Conservation (phyloP, 495 filamentous ascomycete genomes). For the Talaromyces liani region DNA sequence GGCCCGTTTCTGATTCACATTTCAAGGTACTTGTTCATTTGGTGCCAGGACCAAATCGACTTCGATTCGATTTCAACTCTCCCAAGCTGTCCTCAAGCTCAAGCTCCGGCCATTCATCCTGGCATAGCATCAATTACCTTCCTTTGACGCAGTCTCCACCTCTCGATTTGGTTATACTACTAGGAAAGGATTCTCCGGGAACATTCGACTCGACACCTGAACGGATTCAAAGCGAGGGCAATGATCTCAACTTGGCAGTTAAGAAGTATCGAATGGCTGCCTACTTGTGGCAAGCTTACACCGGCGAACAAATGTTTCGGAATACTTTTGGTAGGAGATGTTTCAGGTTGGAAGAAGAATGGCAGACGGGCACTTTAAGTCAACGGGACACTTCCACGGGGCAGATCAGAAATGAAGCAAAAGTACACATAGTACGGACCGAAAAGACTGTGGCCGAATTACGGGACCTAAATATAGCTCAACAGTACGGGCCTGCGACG, state of each 20-base stretch:
- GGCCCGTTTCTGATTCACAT: slow-evolving; percentile 79
- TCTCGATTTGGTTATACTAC: slow-evolving; percentile 73
- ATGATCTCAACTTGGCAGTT: slow-evolving; percentile 68
- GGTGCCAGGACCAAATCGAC: slow-evolving; percentile 75
- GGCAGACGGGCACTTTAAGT: slow-evolving; percentile 72
- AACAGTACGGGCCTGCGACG: slow-evolving; percentile 63
- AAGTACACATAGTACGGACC: slow-evolving; percentile 71
- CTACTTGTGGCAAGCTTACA: slow-evolving; percentile 94
- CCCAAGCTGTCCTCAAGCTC: slow-evolving; percentile 69
- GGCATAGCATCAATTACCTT: slow-evolving; percentile 75
- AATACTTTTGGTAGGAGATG: slow-evolving; percentile 75
- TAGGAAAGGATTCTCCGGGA: slow-evolving; percentile 80
- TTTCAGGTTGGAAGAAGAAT: slow-evolving; percentile 88
- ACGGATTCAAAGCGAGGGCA: slow-evolving; percentile 67
- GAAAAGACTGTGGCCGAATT: slow-evolving; percentile 83
- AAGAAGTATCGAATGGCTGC: slow-evolving; percentile 85
- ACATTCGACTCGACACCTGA: slow-evolving; percentile 79
- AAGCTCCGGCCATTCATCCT: slow-evolving; percentile 66
- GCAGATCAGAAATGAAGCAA: slow-evolving; percentile 80
- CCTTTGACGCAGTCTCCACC: slow-evolving; percentile 69
- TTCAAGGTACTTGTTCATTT: slow-evolving; percentile 88
- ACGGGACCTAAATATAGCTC: slow-evolving; percentile 67
- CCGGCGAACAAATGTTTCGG: slow-evolving; percentile 88
- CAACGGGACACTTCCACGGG: slow-evolving; percentile 58
- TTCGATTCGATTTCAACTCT: slow-evolving; percentile 79